Evolutionary conservation across 805 yeast species (phyloP).

Genomic region (Yamadazyma philogaea): DNA sequence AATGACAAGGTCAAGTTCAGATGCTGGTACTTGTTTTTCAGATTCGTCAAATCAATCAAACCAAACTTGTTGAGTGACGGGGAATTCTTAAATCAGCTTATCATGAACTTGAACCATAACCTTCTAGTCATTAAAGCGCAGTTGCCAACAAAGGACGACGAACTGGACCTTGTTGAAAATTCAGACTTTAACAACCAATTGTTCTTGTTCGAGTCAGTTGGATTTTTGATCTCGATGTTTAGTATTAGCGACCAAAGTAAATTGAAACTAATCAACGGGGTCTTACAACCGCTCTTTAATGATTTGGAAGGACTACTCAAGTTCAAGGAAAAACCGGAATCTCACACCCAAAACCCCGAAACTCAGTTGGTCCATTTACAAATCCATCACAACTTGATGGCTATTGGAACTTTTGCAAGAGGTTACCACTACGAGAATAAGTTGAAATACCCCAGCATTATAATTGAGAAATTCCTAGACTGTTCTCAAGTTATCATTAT

Average conservation of each 20-base stretch:
- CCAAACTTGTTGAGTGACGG: conserved; percentile 48
- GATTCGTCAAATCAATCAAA: conserved; percentile 75
- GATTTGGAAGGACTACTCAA: conserved; percentile 60
- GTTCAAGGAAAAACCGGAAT: conserved; percentile 7
- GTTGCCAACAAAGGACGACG: conserved; percentile 53
- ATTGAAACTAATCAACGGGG: conserved; percentile 53
- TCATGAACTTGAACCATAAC: conserved; percentile 49
- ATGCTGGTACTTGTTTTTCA: conserved; percentile 85
- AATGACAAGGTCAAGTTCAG: conserved; percentile 74
- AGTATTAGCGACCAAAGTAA: conserved; percentile 28
- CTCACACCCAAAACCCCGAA: conserved; percentile 13
- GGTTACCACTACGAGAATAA: conserved; percentile 60
- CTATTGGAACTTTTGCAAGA: conserved; percentile 84
- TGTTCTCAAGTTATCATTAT: conserved; percentile 82
- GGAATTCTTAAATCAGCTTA: conserved; percentile 48
- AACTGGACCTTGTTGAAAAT: conserved; percentile 43
- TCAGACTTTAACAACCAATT: conserved; percentile 74
- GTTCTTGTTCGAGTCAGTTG: conserved; percentile 82
- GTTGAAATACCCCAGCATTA: conserved; percentile 32
- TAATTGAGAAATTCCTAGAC: conserved; percentile 48
- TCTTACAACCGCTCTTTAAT: conserved; percentile 72
- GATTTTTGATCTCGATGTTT: conserved; percentile 60
- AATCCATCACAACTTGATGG: conserved; percentile 82
- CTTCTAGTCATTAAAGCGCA: conserved; percentile 63
- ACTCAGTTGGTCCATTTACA: conserved; percentile 54